A percentile compares a stretch with the other conserved stretches of the same genome.
These are phyloP conservation scores for Ambrosiella beaveri DNA, from an alignment of 2,329 filamentous ascomycete genomes.

Conservation along the genomic window DNA sequence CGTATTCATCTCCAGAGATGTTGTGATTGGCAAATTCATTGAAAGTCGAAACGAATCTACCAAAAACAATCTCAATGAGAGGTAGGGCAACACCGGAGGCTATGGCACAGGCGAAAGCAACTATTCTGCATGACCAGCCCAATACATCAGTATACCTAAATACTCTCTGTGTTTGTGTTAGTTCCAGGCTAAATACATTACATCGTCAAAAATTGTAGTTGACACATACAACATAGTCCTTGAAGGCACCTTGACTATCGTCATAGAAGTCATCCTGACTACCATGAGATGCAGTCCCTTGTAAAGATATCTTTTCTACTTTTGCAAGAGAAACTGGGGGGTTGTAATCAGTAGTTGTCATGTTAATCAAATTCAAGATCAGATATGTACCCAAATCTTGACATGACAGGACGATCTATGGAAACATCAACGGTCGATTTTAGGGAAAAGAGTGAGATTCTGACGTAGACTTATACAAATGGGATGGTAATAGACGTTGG, in stretches of 20 bases:
- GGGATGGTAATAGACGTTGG: too few species aligned
- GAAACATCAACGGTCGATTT: too few species aligned
- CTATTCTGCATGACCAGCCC: constrained; percentile 22
- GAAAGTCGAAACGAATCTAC: constrained; percentile 36
- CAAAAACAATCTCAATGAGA: constrained; percentile 43
- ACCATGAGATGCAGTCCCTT: too few species aligned
- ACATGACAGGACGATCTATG: too few species aligned
- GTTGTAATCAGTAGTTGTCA: too few species aligned
- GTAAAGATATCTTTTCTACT: too few species aligned
- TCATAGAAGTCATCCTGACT: too few species aligned
- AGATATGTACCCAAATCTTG: too few species aligned
- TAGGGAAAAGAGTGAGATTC: too few species aligned
- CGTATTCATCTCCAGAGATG: constrained; percentile 29
- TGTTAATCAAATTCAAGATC: too few species aligned
- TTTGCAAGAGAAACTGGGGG: too few species aligned
- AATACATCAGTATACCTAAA: constrained; percentile 23
- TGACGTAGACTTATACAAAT: too few species aligned
- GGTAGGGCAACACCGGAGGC: constrained; percentile 26
- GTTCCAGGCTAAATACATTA: background rate
- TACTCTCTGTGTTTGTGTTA: constrained; percentile 18
- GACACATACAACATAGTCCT: background rate
- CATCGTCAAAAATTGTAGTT: background rate
- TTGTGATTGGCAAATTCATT: constrained; percentile 34
- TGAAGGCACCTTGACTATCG: background rate
- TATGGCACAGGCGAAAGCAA: constrained; percentile 23